phyloP scores from a whole-genome alignment of 2,329 filamentous ascomycete species.

The Pseudogymnoascus sp. region DNA sequence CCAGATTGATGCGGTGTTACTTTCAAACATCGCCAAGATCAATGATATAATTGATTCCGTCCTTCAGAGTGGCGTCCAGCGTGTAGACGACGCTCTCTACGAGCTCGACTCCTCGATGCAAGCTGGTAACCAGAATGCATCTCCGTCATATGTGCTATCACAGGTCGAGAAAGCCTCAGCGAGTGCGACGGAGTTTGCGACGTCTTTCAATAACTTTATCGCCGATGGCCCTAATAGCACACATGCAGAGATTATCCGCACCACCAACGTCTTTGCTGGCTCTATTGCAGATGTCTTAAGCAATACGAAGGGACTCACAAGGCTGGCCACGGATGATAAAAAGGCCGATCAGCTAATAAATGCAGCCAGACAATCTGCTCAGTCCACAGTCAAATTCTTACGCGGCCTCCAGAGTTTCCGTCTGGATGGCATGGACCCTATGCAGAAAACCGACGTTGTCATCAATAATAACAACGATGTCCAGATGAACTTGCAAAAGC shows the following conservation, averaged over 20 bases:
- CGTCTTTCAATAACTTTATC: slow-evolving; percentile 97
- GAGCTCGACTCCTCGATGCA: slow-evolving; percentile 98
- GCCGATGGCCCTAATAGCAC: slow-evolving; percentile 89
- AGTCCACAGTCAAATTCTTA: slow-evolving; percentile 90
- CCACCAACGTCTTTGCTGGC: slow-evolving; percentile 82
- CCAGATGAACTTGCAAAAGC: slow-evolving; percentile 83
- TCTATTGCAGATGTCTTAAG: slow-evolving; percentile 89
- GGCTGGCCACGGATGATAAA: slow-evolving; percentile 92
- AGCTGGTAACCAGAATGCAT: slow-evolving; percentile 96
- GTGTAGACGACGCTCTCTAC: slow-evolving; percentile 93
- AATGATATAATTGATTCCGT: slow-evolving; percentile 98
- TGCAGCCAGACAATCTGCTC: slow-evolving; percentile 75
- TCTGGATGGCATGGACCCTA: slow-evolving; percentile 78
- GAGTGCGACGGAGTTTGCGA: slow-evolving; percentile 94
- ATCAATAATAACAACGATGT: slow-evolving; percentile 97
- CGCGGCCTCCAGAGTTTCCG: slow-evolving; percentile 89
- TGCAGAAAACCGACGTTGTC: slow-evolving; percentile 93
- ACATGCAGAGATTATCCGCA: slow-evolving; percentile 86
- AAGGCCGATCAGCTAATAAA: slow-evolving; percentile 81
- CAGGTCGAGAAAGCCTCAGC: slow-evolving; percentile 96
- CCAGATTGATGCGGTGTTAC: slow-evolving; percentile 82
- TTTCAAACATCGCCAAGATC: slow-evolving; percentile 84
- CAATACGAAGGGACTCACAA: slow-evolving; percentile 91
- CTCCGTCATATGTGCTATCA: slow-evolving; percentile 86
- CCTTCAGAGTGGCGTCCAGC: slow-evolving; percentile 82